Conservation (phyloP, 73 alveolate species). For the Blepharisma stoltei region DNA sequence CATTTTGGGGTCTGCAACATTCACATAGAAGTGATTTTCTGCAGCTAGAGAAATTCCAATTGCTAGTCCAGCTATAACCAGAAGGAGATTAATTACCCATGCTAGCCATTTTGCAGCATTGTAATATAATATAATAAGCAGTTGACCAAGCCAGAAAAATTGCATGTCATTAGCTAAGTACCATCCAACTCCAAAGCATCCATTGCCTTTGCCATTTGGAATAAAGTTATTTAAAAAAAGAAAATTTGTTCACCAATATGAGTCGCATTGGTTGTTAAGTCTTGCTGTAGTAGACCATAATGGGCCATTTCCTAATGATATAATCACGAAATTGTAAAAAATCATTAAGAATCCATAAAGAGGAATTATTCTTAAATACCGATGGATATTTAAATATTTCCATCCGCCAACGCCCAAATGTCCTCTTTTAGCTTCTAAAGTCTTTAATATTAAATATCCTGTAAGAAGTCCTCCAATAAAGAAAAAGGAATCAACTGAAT, state of each 20-base stretch:
- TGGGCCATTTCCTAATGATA: background rate
- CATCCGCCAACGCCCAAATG: background rate
- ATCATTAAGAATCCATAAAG: background rate
- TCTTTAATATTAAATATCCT: slow-evolving; percentile 26
- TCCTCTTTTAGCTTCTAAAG: slow-evolving; percentile 6
- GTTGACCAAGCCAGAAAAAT: slow-evolving; percentile 1
- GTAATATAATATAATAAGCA: slow-evolving; percentile 5
- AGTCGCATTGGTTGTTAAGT: slow-evolving; percentile 4
- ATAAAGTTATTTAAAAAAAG: slow-evolving; percentile 40
- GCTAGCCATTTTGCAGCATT: background rate
- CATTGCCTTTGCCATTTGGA: slow-evolving; percentile 28
- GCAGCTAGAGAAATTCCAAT: background rate
- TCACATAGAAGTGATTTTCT: background rate
- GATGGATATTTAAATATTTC: background rate
- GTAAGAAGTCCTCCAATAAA: slow-evolving; percentile 46
- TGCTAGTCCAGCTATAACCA: background rate
- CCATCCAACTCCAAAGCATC: slow-evolving; percentile 32
- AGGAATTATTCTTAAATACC: background rate
- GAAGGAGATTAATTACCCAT: background rate
- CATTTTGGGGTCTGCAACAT: background rate
- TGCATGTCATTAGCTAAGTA: slow-evolving; percentile 31
- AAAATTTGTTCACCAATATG: slow-evolving; percentile 47
- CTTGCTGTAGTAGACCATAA: background rate
- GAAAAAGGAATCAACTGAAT: slow-evolving; percentile 46
- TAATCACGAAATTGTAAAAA: background rate